Evolutionary conservation across 2,329 filamentous ascomycete genomes (phyloP), one percentile per base, ranked within the genome.

Genomic region (Paecilomyces dactylethromorphus): DNA sequence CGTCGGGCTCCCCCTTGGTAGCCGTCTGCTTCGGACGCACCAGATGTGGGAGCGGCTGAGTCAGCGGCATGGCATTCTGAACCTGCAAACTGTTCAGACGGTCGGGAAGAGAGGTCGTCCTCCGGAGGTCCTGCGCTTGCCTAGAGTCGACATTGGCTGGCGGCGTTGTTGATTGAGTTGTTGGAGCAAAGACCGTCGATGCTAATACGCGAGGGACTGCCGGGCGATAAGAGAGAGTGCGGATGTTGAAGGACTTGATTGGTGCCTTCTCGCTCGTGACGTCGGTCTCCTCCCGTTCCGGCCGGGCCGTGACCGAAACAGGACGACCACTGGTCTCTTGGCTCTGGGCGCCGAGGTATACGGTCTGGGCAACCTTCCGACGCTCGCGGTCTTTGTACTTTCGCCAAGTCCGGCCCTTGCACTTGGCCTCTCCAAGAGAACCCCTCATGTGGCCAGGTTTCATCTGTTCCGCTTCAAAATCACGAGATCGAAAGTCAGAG

Each of bases 91-190:
- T 68, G 59, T 83, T 84, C 8, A 91, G 80, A 18, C 87, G 83
- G 65, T 88, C 87, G 0, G 89, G 89, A 2, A 92, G 80, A 0
- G 89, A 92, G 69, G 84, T 90, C 21, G 89, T 90, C 57, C 89
- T 83, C 58, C 88, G 86, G 56, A 91, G 85, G n/a, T 84, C 84
- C 64, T 51, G 85, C 78, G 11, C 80, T 77, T 2, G 82, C 79
- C 8, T 74, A 62, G 3, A 77, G 66, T 3, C 68, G 68, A 6
- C 70, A 59, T 12, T 71, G 52, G 58, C 56, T 60, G 60, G 31
- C 56, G 59, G 24, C 2, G 35, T 52, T 15, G 56, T 45, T n/a
- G 59, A 55, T 49, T 58, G 64, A n/a, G 65, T 64, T 2, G 62
- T 26, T 15, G 82, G 80, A 0, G 78, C 78, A 65, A 92, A 92